These are phyloP conservation scores for Vigna mungo DNA, from an alignment of 306 rosid species.

Conservation along the genomic window DNA sequence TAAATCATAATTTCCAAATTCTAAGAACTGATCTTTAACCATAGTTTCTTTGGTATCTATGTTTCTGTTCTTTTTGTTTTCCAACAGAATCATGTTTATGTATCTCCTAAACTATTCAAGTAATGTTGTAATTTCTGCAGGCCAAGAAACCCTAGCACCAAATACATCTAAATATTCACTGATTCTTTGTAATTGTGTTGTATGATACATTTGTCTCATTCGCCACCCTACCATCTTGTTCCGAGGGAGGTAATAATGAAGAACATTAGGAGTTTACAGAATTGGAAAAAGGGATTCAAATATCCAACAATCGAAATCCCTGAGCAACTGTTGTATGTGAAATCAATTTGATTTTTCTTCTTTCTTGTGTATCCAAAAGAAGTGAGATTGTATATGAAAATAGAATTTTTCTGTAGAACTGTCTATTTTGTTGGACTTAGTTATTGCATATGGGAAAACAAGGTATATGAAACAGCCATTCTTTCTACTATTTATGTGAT, in stretches of 20 bases:
- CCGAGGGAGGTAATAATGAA: conserved; percentile 33
- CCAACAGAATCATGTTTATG: not conserved
- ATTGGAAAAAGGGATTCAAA: conserved; percentile 40
- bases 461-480: conserved; percentile 18
- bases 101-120: conserved; percentile 12
- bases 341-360: conserved; percentile 35
- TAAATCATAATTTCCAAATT: not conserved
- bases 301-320: conserved; percentile 36
- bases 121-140: conserved; percentile 56
- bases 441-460: conserved; percentile 8
- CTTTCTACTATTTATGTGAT: not conserved
- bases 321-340: conserved; percentile 50
- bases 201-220: not conserved
- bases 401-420: conserved; percentile 34
- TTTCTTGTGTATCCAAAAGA: conserved; percentile 40
- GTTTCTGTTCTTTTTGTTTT: not conserved
- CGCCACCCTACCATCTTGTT: not conserved
- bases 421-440: conserved; percentile 36
- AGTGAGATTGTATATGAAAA: conserved; percentile 45
- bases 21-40: not conserved
- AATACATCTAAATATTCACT: not conserved
- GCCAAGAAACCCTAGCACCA: conserved; percentile 74
- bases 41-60: not conserved
- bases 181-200: conserved; percentile 1
- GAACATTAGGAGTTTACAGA: conserved; percentile 33